phyloP scores from a whole-genome alignment of 2,329 filamentous ascomycete species.

The Monilinia fructicola region DNA sequence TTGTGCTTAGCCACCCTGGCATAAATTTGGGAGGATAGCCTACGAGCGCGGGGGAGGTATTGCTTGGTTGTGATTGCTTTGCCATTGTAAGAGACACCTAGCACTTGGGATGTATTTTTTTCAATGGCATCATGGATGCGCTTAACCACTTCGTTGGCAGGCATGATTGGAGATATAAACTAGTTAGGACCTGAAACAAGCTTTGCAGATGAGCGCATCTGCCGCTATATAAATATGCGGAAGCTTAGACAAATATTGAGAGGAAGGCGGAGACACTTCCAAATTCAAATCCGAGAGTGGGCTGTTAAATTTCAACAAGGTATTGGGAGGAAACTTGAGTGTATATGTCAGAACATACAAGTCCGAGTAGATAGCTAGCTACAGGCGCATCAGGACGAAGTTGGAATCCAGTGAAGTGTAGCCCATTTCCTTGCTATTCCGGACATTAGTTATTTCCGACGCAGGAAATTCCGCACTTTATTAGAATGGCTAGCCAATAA shows the following conservation, averaged over 20 bases:
- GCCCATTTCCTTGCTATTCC: neutral
- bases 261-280: neutral
- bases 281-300: neutral
- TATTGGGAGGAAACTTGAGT: neutral
- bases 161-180: constrained; percentile 15
- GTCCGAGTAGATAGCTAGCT: neutral
- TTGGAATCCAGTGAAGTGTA: neutral
- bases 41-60: constrained; percentile 41
- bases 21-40: neutral
- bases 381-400: neutral
- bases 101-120: constrained; percentile 40
- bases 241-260: neutral
- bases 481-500: neutral
- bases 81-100: constrained; percentile 39
- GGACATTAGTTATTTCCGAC: neutral
- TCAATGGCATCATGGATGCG: constrained; percentile 12
- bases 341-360: neutral
- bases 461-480: neutral
- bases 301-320: neutral
- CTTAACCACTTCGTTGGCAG: constrained; percentile 23
- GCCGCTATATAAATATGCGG: neutral
- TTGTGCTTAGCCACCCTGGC: neutral
- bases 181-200: neutral
- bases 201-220: neutral
- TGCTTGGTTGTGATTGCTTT: constrained; percentile 39